A percentile compares a stretch with the other conserved stretches of the same genome.
Evolutionary conservation across 176 grass and related monocot genomes (phyloP).

Genomic region (Puccinellia tenuiflora): DNA sequence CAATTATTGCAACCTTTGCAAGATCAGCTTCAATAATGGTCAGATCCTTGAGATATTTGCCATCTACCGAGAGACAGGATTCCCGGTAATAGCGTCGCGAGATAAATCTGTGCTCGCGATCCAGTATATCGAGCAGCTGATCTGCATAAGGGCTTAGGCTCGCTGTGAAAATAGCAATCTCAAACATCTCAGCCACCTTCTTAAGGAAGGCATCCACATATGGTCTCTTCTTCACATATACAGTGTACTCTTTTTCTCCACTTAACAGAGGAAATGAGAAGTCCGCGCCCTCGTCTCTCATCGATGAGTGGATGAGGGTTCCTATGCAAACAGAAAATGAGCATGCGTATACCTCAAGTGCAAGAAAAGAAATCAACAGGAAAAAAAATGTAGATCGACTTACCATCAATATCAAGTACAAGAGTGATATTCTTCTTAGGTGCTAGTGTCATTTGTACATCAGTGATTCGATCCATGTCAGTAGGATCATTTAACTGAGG

Average conservation of each 20-base stretch:
- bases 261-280: slow-evolving; percentile 42
- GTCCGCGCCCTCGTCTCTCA: slow-evolving; percentile 22
- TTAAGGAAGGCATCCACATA: slow-evolving; percentile 75
- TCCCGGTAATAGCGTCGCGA: slow-evolving; percentile 75
- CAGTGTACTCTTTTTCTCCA: slow-evolving; percentile 42
- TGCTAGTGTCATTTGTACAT: background rate
- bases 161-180: slow-evolving; percentile 89
- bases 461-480: slow-evolving; percentile 20
- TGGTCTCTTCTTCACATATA: slow-evolving; percentile 84
- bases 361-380: background rate
- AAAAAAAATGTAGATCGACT: background rate
- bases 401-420: slow-evolving; percentile 99
- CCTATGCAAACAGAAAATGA: slow-evolving; percentile 34
- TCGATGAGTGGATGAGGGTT: slow-evolving; percentile 46
- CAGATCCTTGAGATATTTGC: slow-evolving; percentile 72
- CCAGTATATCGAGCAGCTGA: slow-evolving; percentile 73
- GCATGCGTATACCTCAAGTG: background rate
- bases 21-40: slow-evolving; percentile 67
- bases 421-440: slow-evolving; percentile 57
- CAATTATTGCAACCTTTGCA: slow-evolving; percentile 82
- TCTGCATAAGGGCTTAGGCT: slow-evolving; percentile 76
- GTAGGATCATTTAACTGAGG: slow-evolving; percentile 35
- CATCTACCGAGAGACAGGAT: slow-evolving; percentile 67
- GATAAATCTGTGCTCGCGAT: slow-evolving; percentile 68
- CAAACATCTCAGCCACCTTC: slow-evolving; percentile 75